A percentile compares a stretch with the other conserved stretches of the same genome.
These are phyloP conservation scores for Cyclostephanos invisitatus DNA, from an alignment of 108 stramenopile species.

Conservation along the genomic window DNA sequence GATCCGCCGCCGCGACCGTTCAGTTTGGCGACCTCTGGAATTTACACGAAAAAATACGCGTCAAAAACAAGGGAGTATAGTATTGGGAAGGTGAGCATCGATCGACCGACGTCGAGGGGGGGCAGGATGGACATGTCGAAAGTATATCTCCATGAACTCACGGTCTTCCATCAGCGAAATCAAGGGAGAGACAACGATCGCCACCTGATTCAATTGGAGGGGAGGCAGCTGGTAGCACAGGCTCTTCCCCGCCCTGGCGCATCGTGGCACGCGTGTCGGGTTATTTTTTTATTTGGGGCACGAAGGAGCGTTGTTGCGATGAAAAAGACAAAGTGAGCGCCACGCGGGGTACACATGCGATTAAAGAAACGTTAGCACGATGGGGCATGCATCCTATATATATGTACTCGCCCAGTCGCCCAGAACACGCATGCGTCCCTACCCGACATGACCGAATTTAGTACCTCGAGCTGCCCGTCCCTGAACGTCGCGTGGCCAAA, in stretches of 20 bases:
- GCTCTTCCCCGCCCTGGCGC: slow-evolving; percentile 70
- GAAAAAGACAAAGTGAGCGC: not conserved
- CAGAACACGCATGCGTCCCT: slow-evolving; percentile 89
- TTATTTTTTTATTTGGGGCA: too few relatives aligned
- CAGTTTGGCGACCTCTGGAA: slow-evolving; percentile 60
- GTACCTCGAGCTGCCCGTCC: slow-evolving; percentile 36
- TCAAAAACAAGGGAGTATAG: not conserved
- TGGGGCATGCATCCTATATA: too few relatives aligned
- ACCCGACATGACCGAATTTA: slow-evolving; percentile 33
- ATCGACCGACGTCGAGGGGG: too few relatives aligned
- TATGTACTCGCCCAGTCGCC: slow-evolving; percentile 74
- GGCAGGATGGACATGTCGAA: too few relatives aligned
- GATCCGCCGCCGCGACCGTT: slow-evolving; percentile 47
- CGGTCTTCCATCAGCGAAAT: slow-evolving; percentile 94
- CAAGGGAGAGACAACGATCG: slow-evolving; percentile 70
- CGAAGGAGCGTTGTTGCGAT: not conserved
- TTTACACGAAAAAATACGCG: not conserved
- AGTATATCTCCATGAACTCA: not conserved
- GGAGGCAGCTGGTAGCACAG: slow-evolving; percentile 92
- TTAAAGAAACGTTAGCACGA: not conserved
- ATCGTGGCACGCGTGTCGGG: too few relatives aligned
- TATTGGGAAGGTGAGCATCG: not conserved
- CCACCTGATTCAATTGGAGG: slow-evolving; percentile 52
- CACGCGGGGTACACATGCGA: not conserved
- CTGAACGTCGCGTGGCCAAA: slow-evolving; percentile 50